Base-by-base conservation (phyloP, 495 filamentous ascomycete genomes). In the Neurospora sp. region DNA sequence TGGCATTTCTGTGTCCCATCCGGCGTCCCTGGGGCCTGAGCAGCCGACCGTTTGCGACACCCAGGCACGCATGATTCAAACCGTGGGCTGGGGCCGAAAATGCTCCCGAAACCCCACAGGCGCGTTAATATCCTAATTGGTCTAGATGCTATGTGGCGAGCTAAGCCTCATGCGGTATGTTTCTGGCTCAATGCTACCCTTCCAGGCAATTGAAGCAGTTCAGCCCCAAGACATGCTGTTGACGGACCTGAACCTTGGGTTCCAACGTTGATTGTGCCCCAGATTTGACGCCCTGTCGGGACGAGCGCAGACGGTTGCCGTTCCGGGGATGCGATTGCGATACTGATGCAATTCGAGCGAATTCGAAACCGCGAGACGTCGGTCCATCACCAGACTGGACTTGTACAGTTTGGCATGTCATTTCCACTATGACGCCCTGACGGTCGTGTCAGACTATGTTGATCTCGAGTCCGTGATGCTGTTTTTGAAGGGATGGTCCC, bases 31-130 rank as follows among this genome's bases (percentile, higher is more conserved):
- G 72, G 46, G 70, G 46, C 49, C 71, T 73, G 73, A 27, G n/a
- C 60, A 39, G 60, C 8, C 70, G 69, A 70, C 77, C 79, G 78
- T 80, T 79, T 79, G 73, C 74, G 66, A 77, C 62, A 71, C 72
- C 70, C 54, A 66, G 54, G 54, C 27, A 66, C 74, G 69, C 77
- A 77, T 78, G 77, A 78, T 74, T 72, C 76, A 74, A 66, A 66
- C 54, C 27, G 27, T 35, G 54, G 27, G 54, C 54, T 54, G 71
- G 49, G 62, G 72, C 71, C 77, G 76, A 78, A 73, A 74, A 69
- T 69, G 74, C 42, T 44, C 69, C 77, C 76, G 74, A 76, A 76
- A 74, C 69, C 76, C 77, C 75, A 72, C 74, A 72, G 12, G 14
- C 42, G 18, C 7, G 10, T 62, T 54, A 6, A 35, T 69, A 49